Percentiles rank a stretch among this genome's conserved stretches.
Conservation (phyloP, 2,329 filamentous ascomycete species). For the Aspergillus ruber region DNA sequence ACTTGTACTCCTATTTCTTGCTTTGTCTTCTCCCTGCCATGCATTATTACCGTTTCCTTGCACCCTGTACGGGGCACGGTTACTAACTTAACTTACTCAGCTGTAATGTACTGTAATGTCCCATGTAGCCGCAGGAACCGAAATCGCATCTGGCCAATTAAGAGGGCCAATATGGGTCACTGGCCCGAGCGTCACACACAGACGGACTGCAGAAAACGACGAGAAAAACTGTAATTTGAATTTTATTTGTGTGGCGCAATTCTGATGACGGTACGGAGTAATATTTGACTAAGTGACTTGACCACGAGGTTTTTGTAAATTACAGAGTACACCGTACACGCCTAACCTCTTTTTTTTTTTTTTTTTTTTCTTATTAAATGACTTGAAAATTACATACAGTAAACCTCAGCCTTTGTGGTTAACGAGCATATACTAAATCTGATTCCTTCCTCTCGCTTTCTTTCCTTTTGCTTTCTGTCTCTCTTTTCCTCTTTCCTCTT, state of each 20-base stretch:
- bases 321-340: too few species aligned
- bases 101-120: constrained; percentile 1
- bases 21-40: constrained; percentile 2
- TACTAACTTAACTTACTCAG: constrained; percentile 1
- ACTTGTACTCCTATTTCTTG: not conserved
- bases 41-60: not conserved
- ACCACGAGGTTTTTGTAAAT: too few species aligned
- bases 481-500: constrained; percentile 1
- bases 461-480: not conserved
- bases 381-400: constrained; percentile 7
- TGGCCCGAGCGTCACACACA: constrained; percentile 15
- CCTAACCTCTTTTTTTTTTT: constrained; percentile 5
- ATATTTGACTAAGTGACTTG: constrained; percentile 8
- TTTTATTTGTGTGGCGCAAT: constrained; percentile 5
- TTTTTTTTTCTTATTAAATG: constrained; percentile 3
- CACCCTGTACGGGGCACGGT: not conserved
- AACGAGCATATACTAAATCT: not conserved
- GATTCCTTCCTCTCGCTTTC: constrained; percentile 8
- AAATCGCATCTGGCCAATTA: constrained; percentile 11
- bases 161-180: constrained; percentile 11
- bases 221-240: constrained; percentile 2
- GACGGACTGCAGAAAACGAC: not conserved
- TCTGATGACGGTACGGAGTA: too few species aligned
- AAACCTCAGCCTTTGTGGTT: too few species aligned
- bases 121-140: constrained; percentile 20